Conservation (phyloP, 164 flowering plant genomes). For the Buxus sempervirens region DNA sequence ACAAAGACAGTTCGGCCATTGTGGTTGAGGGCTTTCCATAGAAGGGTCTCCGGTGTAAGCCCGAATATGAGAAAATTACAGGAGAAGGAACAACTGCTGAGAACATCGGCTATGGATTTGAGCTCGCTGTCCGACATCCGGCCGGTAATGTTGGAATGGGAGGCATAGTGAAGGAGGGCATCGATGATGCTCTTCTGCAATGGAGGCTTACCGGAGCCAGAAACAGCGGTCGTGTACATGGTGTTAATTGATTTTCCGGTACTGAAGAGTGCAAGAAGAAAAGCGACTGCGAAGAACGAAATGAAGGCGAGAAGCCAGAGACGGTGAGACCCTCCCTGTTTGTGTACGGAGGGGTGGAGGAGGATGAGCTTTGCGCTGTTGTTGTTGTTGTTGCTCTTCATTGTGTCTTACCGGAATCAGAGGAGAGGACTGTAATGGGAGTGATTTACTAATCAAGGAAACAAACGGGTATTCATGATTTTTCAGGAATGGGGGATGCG, state of each 20-base stretch:
- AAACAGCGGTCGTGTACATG: slow-evolving; percentile 12
- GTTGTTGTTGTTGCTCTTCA: slow-evolving; percentile 2
- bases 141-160: slow-evolving; percentile 40
- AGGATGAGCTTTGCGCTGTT: slow-evolving; percentile 30
- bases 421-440: too few species aligned
- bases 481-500: too few species aligned
- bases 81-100: slow-evolving; percentile 39
- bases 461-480: too few species aligned
- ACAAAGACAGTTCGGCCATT: slow-evolving; percentile 72
- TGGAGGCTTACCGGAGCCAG: slow-evolving; percentile 6
- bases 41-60: slow-evolving; percentile 74
- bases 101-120: slow-evolving; percentile 39
- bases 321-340: slow-evolving; percentile 35
- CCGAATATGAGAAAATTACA: slow-evolving; percentile 86
- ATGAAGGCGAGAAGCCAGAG: slow-evolving; percentile 50
- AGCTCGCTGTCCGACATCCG: slow-evolving; percentile 62
- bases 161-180: slow-evolving; percentile 70
- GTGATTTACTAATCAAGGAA: too few species aligned
- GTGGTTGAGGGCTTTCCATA: slow-evolving; percentile 73
- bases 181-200: slow-evolving; percentile 32
- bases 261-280: slow-evolving; percentile 49
- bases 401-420: too few species aligned
- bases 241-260: slow-evolving; percentile 15
- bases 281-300: slow-evolving; percentile 55
- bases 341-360: slow-evolving; percentile 28